Evolutionary conservation across 2,329 filamentous ascomycete genomes (phyloP).

Genomic region (Catunica adiposa): DNA sequence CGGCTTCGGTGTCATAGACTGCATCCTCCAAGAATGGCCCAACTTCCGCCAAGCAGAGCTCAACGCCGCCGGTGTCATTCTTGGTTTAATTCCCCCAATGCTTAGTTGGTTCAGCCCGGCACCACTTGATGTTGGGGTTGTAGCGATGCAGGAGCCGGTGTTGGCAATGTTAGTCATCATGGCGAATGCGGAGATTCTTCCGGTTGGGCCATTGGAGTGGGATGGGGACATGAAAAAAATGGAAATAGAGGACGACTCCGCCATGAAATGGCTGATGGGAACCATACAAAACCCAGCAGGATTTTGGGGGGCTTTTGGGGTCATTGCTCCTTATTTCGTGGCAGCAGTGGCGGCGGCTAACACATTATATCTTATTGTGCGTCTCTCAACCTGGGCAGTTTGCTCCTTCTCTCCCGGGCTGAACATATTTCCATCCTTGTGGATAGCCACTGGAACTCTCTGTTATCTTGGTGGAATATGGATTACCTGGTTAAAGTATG

Average conservation of each 20-base stretch:
- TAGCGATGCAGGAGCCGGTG: not conserved
- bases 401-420: constrained; percentile 5
- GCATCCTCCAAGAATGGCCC: constrained; percentile 2
- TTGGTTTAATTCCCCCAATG: constrained; percentile 5
- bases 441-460: not conserved
- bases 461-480: not conserved
- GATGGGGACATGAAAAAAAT: not conserved
- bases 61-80: constrained; percentile 1
- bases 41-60: constrained; percentile 2
- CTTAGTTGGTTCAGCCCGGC: constrained; percentile 1
- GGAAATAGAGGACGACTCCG: not conserved
- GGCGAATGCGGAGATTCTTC: constrained; percentile 2
- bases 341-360: not conserved
- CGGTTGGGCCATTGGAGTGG: not conserved
- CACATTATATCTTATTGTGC: not conserved
- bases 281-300: no score
- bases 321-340: not conserved
- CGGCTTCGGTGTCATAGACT: not conserved
- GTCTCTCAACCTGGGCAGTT: constrained; percentile 2
- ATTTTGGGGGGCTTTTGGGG: not conserved
- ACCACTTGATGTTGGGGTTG: not conserved
- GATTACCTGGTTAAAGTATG: not conserved
- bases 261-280: not conserved
- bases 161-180: not conserved
- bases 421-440: constrained; percentile 1